phyloP scores from a whole-genome alignment of 2,329 filamentous ascomycete genomes.

The Fusarium nisikadoi region DNA sequence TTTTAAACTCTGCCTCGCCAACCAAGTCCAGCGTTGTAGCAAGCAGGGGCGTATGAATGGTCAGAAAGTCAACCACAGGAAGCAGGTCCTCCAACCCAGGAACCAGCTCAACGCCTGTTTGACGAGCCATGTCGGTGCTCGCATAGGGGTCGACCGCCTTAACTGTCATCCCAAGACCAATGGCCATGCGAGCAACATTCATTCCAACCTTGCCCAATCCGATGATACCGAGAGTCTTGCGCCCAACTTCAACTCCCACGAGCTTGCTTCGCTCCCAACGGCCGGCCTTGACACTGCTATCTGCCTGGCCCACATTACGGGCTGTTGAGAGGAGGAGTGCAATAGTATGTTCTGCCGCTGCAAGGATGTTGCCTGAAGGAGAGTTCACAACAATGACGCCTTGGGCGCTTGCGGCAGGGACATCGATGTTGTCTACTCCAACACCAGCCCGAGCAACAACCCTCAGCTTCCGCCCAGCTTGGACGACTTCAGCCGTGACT shows the following conservation, averaged over 20 bases:
- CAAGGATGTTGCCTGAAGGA: conserved; percentile 82
- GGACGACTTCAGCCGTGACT: conserved; percentile 75
- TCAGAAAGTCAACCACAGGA: conserved; percentile 77
- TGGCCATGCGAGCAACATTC: conserved; percentile 82
- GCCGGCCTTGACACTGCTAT: conserved; percentile 74
- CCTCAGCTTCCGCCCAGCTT: conserved; percentile 74
- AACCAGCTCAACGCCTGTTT: conserved; percentile 74
- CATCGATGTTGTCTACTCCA: conserved; percentile 85
- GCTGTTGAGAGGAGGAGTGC: conserved; percentile 79
- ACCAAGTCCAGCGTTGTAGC: conserved; percentile 81
- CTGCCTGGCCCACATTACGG: conserved; percentile 77
- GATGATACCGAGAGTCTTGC: conserved; percentile 80
- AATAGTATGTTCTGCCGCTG: conserved; percentile 82
- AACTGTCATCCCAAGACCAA: conserved; percentile 80
- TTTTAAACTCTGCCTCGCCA: conserved; percentile 70
- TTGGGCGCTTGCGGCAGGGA: conserved; percentile 74
- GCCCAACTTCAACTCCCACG: conserved; percentile 80
- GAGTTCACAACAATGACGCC: conserved; percentile 86
- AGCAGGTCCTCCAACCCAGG: conserved; percentile 68
- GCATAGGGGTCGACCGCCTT: conserved; percentile 82
- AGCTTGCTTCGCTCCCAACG: conserved; percentile 80
- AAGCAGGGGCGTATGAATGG: conserved; percentile 82
- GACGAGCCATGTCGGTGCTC: conserved; percentile 74
- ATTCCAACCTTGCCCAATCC: conserved; percentile 86
- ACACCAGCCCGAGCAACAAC: conserved; percentile 85